A percentile compares a stretch with the other conserved stretches of the same genome.
Conservation (phyloP, 1,139 yeast species). For the Meyerozyma sp. region DNA sequence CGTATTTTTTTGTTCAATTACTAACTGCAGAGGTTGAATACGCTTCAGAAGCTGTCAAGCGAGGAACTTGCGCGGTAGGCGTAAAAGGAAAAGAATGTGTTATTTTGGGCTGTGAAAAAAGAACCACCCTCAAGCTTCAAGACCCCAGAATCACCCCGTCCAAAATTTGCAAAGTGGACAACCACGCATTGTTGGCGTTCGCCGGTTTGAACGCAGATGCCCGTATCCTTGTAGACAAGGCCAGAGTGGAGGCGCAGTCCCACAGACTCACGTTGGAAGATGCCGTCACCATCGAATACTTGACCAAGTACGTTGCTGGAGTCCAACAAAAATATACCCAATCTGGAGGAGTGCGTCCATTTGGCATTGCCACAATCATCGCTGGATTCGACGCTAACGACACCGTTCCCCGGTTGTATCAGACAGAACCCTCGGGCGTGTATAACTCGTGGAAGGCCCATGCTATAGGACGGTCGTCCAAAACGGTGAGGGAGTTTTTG, state of each 20-base stretch:
- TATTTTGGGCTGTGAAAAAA: constrained; percentile 93
- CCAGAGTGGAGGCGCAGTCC: constrained; percentile 96
- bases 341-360: constrained; percentile 94
- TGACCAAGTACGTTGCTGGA: constrained; percentile 93
- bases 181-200: constrained; percentile 87
- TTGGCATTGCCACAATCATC: constrained; percentile 89
- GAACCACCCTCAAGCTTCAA: constrained; percentile 90
- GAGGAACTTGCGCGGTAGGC: constrained; percentile 98
- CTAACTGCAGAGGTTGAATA: constrained; percentile 78
- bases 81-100: constrained; percentile 87
- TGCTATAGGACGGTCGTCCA: constrained; percentile 92
- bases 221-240: constrained; percentile 87
- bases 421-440: constrained; percentile 97
- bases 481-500: constrained; percentile 91
- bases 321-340: constrained; percentile 98
- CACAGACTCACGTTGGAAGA: constrained; percentile 91
- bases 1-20: constrained; percentile 6
- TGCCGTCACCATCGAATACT: constrained; percentile 85
- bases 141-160: constrained; percentile 96
- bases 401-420: constrained; percentile 74
- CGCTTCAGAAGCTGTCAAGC: constrained; percentile 95
- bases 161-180: constrained; percentile 86
- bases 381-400: constrained; percentile 94
- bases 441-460: constrained; percentile 99
- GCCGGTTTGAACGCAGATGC: constrained; percentile 99